These are phyloP conservation scores for Xylaria sp. DNA, from an alignment of 2,329 filamentous ascomycete species.

Conservation along the genomic window DNA sequence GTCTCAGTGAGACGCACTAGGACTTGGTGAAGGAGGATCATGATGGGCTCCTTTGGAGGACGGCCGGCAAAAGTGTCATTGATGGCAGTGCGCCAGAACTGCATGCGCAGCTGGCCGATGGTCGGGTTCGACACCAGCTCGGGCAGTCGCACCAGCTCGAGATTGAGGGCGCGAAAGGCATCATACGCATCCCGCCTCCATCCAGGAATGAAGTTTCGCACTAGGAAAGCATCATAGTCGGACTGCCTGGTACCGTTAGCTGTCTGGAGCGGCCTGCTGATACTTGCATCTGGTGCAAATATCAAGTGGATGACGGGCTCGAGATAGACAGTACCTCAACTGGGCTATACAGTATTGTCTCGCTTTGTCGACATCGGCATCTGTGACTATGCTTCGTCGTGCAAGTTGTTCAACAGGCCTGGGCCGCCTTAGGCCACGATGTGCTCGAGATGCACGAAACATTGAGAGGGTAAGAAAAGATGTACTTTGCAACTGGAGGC, in stretches of 20 bases:
- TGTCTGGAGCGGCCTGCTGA: background rate
- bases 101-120: slow-evolving; percentile 81
- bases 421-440: slow-evolving; percentile 24
- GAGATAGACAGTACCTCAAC: slow-evolving; percentile 38
- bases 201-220: slow-evolving; percentile 76
- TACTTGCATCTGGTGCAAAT: no score
- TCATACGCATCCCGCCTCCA: slow-evolving; percentile 77
- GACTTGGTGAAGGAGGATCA: slow-evolving; percentile 71
- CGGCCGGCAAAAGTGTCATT: slow-evolving; percentile 68
- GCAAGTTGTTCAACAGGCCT: slow-evolving; percentile 13
- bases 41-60: slow-evolving; percentile 87
- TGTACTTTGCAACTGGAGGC: no score
- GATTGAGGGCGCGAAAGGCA: slow-evolving; percentile 84
- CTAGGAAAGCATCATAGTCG: slow-evolving; percentile 81
- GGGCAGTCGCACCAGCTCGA: slow-evolving; percentile 84
- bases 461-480: slow-evolving; percentile 15
- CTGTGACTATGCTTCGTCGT: slow-evolving; percentile 42
- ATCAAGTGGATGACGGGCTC: background rate
- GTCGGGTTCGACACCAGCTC: slow-evolving; percentile 85
- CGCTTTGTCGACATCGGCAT: slow-evolving; percentile 48
- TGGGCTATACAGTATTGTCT: slow-evolving; percentile 51
- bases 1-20: slow-evolving; percentile 53
- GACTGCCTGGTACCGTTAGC: slow-evolving; percentile 57
- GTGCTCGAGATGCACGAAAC: slow-evolving; percentile 25
- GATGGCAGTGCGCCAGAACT: slow-evolving; percentile 90